phyloP scores from a whole-genome alignment of 2,329 filamentous ascomycete genomes.

The Colletotrichum eleusines region DNA sequence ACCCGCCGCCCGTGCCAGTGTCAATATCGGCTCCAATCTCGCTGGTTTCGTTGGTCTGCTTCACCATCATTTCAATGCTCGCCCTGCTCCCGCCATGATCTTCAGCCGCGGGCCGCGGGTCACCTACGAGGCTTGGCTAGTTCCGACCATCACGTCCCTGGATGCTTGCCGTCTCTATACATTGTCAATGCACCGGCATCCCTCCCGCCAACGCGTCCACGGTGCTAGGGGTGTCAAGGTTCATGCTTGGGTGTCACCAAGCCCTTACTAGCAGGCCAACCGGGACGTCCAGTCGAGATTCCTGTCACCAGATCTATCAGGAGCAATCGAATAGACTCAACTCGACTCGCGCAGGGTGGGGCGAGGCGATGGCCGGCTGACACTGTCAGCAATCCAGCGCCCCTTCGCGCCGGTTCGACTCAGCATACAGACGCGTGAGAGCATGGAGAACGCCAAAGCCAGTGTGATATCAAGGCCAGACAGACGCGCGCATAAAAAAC shows the following conservation, averaged over 20 bases:
- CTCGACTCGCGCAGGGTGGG: constrained; percentile 35
- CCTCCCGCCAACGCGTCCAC: constrained; percentile 20
- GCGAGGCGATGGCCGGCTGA: constrained; percentile 33
- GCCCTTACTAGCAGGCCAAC: constrained; percentile 29
- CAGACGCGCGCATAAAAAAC: constrained; percentile 12
- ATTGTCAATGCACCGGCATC: constrained; percentile 15
- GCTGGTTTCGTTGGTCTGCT: constrained; percentile 29
- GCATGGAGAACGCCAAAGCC: constrained; percentile 18
- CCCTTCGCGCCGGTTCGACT: constrained; percentile 13
- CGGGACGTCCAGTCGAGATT: constrained; percentile 24
- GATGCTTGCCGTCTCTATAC: constrained; percentile 10
- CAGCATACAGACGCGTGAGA: constrained; percentile 13
- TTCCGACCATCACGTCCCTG: constrained; percentile 15
- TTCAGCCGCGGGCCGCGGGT: constrained; percentile 37
- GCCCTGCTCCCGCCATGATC: constrained; percentile 39
- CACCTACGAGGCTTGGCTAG: constrained; percentile 38
- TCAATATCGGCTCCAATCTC: constrained; percentile 11
- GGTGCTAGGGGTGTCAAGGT: constrained; percentile 24
- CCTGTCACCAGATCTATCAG: constrained; percentile 8
- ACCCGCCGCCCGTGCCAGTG: constrained; percentile 26
- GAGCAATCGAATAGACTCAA: background rate
- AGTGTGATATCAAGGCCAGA: constrained; percentile 24
- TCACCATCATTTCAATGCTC: constrained; percentile 35
- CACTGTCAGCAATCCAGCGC: constrained; percentile 35
- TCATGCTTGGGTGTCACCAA: constrained; percentile 32